Percentiles rank a stretch among this genome's conserved stretches.
Conservation (phyloP, 2,329 filamentous ascomycete genomes). For the Rutstroemia sp. region DNA sequence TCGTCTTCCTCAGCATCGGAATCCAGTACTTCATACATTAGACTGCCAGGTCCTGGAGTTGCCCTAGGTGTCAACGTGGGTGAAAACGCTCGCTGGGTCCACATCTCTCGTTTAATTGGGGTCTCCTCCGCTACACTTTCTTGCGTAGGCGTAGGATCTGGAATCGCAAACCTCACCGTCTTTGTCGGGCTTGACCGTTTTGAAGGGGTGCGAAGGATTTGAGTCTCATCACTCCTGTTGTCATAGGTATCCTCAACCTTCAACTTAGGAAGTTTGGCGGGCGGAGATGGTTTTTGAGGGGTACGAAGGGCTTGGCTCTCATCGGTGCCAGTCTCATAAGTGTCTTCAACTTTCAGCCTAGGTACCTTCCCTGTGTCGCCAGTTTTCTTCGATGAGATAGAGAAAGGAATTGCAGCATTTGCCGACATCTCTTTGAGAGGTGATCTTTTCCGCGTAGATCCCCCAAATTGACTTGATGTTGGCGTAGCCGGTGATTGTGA, state of each 20-base stretch:
- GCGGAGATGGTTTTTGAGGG: neutral
- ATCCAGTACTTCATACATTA: conserved; percentile 23
- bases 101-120: neutral
- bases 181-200: conserved; percentile 24
- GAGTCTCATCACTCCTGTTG: conserved; percentile 16
- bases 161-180: conserved; percentile 23
- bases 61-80: neutral
- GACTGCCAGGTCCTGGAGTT: neutral
- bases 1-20: conserved; percentile 23
- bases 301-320: conserved; percentile 12
- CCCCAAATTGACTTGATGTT: conserved; percentile 18
- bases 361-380: conserved; percentile 14
- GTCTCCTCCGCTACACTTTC: conserved; percentile 8
- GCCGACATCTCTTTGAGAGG: conserved; percentile 19
- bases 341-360: conserved; percentile 23
- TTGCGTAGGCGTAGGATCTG: neutral
- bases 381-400: conserved; percentile 8
- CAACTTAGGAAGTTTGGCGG: conserved; percentile 18
- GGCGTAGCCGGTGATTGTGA: conserved; percentile 30
- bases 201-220: conserved; percentile 15
- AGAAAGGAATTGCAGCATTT: conserved; percentile 23
- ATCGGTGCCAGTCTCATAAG: conserved; percentile 18
- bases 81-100: neutral
- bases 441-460: conserved; percentile 12
- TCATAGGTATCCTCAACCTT: conserved; percentile 25